phyloP scores from a whole-genome alignment of 2,329 filamentous ascomycete species.

The Talaromyces atroroseus region DNA sequence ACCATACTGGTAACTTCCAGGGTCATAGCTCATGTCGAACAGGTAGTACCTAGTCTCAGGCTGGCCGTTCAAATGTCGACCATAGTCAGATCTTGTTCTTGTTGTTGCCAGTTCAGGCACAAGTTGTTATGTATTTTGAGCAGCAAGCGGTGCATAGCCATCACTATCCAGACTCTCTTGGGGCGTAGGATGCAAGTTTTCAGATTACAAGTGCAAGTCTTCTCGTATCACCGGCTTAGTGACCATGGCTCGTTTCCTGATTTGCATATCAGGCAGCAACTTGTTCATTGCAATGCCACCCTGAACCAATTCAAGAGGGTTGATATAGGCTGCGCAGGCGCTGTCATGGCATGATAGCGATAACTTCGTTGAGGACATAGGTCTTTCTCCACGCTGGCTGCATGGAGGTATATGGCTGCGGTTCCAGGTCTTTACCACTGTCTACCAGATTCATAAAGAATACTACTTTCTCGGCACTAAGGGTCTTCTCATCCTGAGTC shows the following conservation, averaged over 20 bases:
- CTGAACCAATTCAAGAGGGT: background rate
- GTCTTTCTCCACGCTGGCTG: conserved; percentile 36
- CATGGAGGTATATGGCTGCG: conserved; percentile 26
- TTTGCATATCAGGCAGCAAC: background rate
- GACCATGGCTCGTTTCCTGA: background rate
- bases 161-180: background rate
- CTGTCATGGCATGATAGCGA: conserved; percentile 33
- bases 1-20: background rate
- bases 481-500: conserved; percentile 25
- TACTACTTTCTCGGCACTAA: conserved; percentile 27
- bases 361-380: conserved; percentile 24
- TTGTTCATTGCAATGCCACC: conserved; percentile 1
- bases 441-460: conserved; percentile 30
- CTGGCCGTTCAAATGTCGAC: background rate
- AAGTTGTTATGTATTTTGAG: background rate
- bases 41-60: background rate
- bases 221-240: background rate
- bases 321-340: too few species aligned
- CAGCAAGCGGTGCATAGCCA: background rate
- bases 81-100: background rate
- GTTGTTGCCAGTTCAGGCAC: background rate
- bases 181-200: background rate
- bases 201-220: background rate
- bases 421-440: conserved; percentile 32
- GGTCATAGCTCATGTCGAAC: background rate